These are phyloP conservation scores for Sinapis alba DNA, from an alignment of 441 rosid genomes.

Conservation along the genomic window DNA sequence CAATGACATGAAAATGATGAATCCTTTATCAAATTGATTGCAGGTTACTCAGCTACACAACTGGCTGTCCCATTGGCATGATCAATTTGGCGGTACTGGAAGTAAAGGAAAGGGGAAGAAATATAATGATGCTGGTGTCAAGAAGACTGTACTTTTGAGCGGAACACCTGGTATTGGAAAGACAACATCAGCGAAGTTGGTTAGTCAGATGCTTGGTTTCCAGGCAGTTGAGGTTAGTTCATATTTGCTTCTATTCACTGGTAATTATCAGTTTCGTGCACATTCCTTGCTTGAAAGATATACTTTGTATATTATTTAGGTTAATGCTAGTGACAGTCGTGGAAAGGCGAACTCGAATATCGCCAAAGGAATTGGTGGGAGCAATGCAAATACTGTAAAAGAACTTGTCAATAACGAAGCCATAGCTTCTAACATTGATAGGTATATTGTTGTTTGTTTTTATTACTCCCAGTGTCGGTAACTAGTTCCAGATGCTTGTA, in stretches of 20 bases:
- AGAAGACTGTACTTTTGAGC: slow-evolving; percentile 85
- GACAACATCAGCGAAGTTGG: slow-evolving; percentile 91
- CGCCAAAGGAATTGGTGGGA: slow-evolving; percentile 89
- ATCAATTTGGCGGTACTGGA: slow-evolving; percentile 63
- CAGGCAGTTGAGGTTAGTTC: slow-evolving; percentile 81
- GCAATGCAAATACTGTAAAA: slow-evolving; percentile 92
- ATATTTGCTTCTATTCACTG: slow-evolving; percentile 2
- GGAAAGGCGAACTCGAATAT: slow-evolving; percentile 91
- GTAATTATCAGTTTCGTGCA: slow-evolving; percentile 18
- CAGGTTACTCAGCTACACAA: slow-evolving; percentile 92
- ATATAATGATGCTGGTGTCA: slow-evolving; percentile 66
- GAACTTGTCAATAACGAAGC: slow-evolving; percentile 93
- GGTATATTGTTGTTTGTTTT: slow-evolving; percentile 48
- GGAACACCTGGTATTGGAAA: slow-evolving; percentile 99
- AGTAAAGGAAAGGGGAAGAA: slow-evolving; percentile 77
- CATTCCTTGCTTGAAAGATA: slow-evolving; percentile 21
- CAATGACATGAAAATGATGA: slow-evolving; percentile 18
- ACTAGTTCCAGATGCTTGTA: slow-evolving; percentile 17
- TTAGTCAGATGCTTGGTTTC: slow-evolving; percentile 90
- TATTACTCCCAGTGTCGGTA: slow-evolving; percentile 4
- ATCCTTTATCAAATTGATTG: slow-evolving; percentile 16
- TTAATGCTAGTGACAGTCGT: slow-evolving; percentile 97
- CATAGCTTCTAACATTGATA: slow-evolving; percentile 58
- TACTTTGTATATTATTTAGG: slow-evolving; percentile 47
- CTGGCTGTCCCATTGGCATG: slow-evolving; percentile 87